Conservation (phyloP, 2,329 filamentous ascomycete genomes). For the Aspergillus fijiensis region DNA sequence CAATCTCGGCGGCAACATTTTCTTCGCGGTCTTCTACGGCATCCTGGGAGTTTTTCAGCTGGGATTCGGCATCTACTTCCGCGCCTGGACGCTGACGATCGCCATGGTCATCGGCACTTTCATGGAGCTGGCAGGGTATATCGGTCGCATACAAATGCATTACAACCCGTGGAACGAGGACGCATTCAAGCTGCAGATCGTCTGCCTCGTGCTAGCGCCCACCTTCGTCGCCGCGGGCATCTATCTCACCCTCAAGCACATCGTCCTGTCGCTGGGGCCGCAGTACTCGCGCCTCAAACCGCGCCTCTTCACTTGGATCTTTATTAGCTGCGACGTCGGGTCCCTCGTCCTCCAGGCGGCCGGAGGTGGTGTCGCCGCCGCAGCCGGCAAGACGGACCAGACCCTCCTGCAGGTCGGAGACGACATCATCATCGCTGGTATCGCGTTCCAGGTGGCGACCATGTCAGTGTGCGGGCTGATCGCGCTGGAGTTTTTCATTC, state of each 20-base stretch:
- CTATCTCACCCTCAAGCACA: conserved; percentile 58
- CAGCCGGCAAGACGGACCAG: conserved; percentile 41
- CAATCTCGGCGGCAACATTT: conserved; percentile 50
- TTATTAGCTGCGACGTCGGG: conserved; percentile 59
- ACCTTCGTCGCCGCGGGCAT: conserved; percentile 57
- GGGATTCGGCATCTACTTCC: conserved; percentile 50
- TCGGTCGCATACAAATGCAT: conserved; percentile 55
- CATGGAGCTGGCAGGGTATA: conserved; percentile 57
- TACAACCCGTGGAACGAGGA: conserved; percentile 51
- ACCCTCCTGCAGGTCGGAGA: conserved; percentile 50
- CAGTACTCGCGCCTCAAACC: conserved; percentile 50
- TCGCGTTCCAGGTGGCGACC: conserved; percentile 57
- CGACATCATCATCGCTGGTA: conserved; percentile 59
- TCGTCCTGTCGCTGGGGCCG: conserved; percentile 56
- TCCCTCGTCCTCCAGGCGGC: conserved; percentile 60
- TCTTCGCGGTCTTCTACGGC: conserved; percentile 55
- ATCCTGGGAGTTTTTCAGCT: conserved; percentile 51
- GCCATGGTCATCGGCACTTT: conserved; percentile 51
- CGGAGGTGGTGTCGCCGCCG: conserved; percentile 59
- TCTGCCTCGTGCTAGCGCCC: conserved; percentile 57
- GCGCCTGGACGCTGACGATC: conserved; percentile 57
- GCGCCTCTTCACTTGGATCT: conserved; percentile 57
- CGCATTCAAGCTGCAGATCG: conserved; percentile 56
- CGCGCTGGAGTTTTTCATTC: conserved; percentile 48
- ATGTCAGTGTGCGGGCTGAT: conserved; percentile 41